phyloP scores from a whole-genome alignment of 2,329 filamentous ascomycete genomes.

The Eutypella sp. region DNA sequence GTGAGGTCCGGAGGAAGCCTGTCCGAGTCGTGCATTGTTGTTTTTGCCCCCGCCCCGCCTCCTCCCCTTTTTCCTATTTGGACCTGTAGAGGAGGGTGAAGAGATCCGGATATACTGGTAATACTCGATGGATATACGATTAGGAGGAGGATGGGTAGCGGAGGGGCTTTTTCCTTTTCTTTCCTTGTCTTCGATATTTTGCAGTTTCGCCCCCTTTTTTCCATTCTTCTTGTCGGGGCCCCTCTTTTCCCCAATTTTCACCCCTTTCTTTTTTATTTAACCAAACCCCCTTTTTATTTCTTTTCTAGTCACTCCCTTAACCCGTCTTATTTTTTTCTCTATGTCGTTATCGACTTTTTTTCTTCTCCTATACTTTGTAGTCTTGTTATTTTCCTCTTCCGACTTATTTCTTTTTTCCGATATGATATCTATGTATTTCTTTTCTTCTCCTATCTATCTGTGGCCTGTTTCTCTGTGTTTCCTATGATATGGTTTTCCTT shows the following conservation, averaged over 20 bases:
- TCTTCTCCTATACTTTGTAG: slow-evolving; percentile 7
- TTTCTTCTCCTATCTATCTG: slow-evolving; percentile 1
- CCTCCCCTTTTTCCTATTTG: no score
- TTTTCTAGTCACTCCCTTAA: no score
- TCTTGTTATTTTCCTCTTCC: slow-evolving; percentile 21
- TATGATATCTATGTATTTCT: slow-evolving; percentile 5
- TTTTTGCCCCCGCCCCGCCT: no score
- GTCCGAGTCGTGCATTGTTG: no score
- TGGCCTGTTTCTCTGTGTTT: no score
- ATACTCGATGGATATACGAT: no score
- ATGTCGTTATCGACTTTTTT: slow-evolving; percentile 4
- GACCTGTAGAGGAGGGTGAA: no score
- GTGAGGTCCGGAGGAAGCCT: no score
- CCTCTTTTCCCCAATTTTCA: slow-evolving; percentile 20
- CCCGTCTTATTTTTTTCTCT: slow-evolving; percentile 2
- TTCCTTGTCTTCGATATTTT: background rate
- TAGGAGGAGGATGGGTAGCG: slow-evolving; percentile 1
- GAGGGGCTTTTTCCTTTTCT: slow-evolving; percentile 5
- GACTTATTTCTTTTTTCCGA: slow-evolving; percentile 9
- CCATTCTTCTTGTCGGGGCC: slow-evolving; percentile 7
- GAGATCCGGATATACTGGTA: no score
- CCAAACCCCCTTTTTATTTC: no score
- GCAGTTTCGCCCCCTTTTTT: slow-evolving; percentile 6
- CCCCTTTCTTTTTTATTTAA: slow-evolving; percentile 10
- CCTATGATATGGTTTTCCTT: no score